Evolutionary conservation across 257 asterid genomes (phyloP).

Genomic region (Jacaranda copaia): DNA sequence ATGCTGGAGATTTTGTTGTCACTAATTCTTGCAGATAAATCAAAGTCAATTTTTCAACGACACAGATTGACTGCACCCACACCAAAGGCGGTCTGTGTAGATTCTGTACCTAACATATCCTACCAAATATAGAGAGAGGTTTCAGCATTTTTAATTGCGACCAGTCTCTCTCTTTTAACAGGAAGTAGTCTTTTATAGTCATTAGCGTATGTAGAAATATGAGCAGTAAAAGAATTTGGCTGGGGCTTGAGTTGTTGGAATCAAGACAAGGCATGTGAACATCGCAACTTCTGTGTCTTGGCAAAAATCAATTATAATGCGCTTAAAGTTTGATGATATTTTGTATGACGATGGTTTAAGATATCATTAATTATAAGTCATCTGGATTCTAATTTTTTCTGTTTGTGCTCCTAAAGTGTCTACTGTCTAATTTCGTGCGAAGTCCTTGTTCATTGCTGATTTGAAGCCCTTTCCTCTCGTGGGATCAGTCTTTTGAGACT

Average conservation of each 20-base stretch:
- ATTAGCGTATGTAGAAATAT: constrained; percentile 13
- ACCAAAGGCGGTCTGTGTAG: constrained; percentile 93
- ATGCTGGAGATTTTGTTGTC: constrained; percentile 77
- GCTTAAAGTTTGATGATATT: neutral
- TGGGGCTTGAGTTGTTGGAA: neutral
- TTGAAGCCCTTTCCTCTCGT: too few species aligned
- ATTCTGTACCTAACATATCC: constrained; percentile 79
- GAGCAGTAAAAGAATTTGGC: constrained; percentile 8
- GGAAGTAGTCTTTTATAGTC: constrained; percentile 12
- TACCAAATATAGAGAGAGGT: constrained; percentile 61
- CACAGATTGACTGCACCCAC: constrained; percentile 95
- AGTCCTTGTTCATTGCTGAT: too few species aligned
- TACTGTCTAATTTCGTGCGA: too few species aligned
- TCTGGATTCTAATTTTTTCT: neutral
- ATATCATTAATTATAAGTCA: neutral
- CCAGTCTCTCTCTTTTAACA: constrained; percentile 32
- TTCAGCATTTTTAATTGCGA: constrained; percentile 63
- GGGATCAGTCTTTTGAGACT: too few species aligned
- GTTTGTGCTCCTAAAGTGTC: neutral
- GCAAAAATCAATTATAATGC: neutral
- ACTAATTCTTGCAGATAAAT: constrained; percentile 41
- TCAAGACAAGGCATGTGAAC: neutral
- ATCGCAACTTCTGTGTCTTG: neutral
- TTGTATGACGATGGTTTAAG: neutral
- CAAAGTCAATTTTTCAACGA: constrained; percentile 82